phyloP scores from a whole-genome alignment of 1,284 basidiomycete species.

The Boletus sp. region DNA sequence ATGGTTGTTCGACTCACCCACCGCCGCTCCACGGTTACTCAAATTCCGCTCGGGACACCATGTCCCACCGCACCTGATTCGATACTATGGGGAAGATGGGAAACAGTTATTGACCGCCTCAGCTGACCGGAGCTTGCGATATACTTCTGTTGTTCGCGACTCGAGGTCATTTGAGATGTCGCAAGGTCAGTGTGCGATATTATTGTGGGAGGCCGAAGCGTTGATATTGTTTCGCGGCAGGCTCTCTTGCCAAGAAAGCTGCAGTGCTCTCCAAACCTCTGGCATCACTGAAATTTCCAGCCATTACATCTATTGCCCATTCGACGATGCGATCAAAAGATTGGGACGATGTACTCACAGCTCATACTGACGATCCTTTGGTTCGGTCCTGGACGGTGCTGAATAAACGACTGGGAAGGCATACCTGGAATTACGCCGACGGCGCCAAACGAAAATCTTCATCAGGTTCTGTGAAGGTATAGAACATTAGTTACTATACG shows the following conservation, averaged over 20 bases:
- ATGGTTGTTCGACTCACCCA: slow-evolving; percentile 96
- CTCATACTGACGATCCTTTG: slow-evolving; percentile 76
- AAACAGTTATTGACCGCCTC: slow-evolving; percentile 90
- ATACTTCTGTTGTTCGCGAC: slow-evolving; percentile 90
- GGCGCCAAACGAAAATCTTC: slow-evolving; percentile 46
- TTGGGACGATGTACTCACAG: slow-evolving; percentile 96
- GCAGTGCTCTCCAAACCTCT: slow-evolving; percentile 76
- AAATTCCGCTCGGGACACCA: slow-evolving; percentile 94
- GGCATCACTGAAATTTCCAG: slow-evolving; percentile 77
- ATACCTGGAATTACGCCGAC: slow-evolving; percentile 54
- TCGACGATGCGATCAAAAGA: slow-evolving; percentile 85
- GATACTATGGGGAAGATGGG: slow-evolving; percentile 95
- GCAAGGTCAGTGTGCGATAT: slow-evolving; percentile 61
- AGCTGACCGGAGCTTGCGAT: slow-evolving; percentile 83
- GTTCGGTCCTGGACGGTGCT: slow-evolving; percentile 86
- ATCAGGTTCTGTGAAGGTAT: slow-evolving; percentile 62
- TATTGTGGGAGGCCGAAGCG: neutral
- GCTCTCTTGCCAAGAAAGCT: slow-evolving; percentile 84
- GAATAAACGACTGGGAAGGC: slow-evolving; percentile 78
- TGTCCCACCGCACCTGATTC: slow-evolving; percentile 85
- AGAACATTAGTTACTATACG: slow-evolving; percentile 12
- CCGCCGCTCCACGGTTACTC: slow-evolving; percentile 78
- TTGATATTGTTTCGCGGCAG: slow-evolving; percentile 35
- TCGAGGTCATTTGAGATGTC: slow-evolving; percentile 92
- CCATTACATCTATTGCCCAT: slow-evolving; percentile 74